Evolutionary conservation across 2,329 filamentous ascomycete species (phyloP).

Genomic region (Aspergillus pseudonomiae): DNA sequence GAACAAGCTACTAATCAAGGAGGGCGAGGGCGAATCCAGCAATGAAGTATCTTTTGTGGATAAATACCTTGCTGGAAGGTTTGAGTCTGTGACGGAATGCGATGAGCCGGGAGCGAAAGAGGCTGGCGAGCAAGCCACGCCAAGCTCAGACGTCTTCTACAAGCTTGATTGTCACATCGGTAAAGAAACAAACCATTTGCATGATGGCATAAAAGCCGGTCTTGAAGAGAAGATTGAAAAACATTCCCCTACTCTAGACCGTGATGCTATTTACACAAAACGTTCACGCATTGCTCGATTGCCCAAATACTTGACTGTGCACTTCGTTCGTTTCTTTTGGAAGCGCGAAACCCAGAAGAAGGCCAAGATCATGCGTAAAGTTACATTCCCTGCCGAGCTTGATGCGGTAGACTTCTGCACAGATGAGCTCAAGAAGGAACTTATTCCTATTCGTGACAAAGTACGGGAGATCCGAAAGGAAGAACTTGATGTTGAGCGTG

Average conservation of each 20-base stretch:
- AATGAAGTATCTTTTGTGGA: constrained; percentile 76
- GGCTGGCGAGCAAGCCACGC: constrained; percentile 69
- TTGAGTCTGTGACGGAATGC: constrained; percentile 77
- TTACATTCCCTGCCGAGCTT: constrained; percentile 90
- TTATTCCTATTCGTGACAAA: constrained; percentile 93
- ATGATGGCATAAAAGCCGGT: constrained; percentile 81
- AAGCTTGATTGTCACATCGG: constrained; percentile 98
- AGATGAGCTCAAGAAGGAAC: constrained; percentile 77
- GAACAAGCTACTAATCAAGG: constrained; percentile 72
- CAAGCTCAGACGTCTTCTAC: constrained; percentile 74
- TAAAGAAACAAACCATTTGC: constrained; percentile 80
- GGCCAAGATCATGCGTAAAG: constrained; percentile 99
- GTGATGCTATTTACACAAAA: constrained; percentile 85
- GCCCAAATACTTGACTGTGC: constrained; percentile 93
- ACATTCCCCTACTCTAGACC: constrained; percentile 73
- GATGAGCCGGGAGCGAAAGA: constrained; percentile 79
- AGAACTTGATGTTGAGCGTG: constrained; percentile 87
- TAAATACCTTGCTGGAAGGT: constrained; percentile 83
- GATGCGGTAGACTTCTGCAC: constrained; percentile 95
- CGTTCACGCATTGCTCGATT: constrained; percentile 85
- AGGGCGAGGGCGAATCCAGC: constrained; percentile 45
- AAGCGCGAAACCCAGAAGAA: constrained; percentile 95
- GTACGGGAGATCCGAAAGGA: constrained; percentile 94
- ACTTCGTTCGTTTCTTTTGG: constrained; percentile 99
- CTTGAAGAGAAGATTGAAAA: constrained; percentile 92